Evolutionary conservation across 169 alveolate genomes (phyloP), one percentile per base, ranked within the genome.

Genomic region (Babesia gibsoni): DNA sequence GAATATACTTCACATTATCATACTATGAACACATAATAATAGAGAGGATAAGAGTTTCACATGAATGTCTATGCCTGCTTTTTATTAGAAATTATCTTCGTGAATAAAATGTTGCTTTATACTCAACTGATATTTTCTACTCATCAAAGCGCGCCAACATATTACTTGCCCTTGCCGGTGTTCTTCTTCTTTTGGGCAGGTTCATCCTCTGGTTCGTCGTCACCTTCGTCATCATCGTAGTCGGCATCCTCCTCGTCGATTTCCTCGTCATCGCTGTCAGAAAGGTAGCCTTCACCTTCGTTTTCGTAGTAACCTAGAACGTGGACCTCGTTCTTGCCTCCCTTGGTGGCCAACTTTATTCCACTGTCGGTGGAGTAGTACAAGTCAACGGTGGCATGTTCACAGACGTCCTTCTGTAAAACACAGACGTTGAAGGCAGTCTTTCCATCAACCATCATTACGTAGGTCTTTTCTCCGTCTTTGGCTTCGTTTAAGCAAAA

Each of bases 261-360:
- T 56, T 84, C 90, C 29, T 90, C 96, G 1, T 91, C 96, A 0
- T 86, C 96, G 35, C 87, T 86, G 37, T 83, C 95, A n/a, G 83
- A 69, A 32, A 79, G 53, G 59, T 56, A 67, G 45, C 82, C 49
- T 57, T 67, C 83, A 52, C 69, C 88, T 12, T 89, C 95, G 9
- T 95, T 95, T 69, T 93, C 96, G 73, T 89, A 93, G 67, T 89
- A 93, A 9, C 96, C 96, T 37, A 91, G 84, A 39, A 93, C 68
- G 77, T 92, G 96, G 6, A 93, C 96, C 65, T 93, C 96, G 82
- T 90, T 91, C 70, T 78, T 81, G 39, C 93, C 96, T 6, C 95
- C 95, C 83, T 89, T 91, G 0, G 92, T 78, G 43, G 91, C 75
- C 32, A 93, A 61, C 61, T 89, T 83, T 29, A 91, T 69, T 50